Conservation (phyloP, 768 basidiomycete genomes). For the Leccinellum luteum region DNA sequence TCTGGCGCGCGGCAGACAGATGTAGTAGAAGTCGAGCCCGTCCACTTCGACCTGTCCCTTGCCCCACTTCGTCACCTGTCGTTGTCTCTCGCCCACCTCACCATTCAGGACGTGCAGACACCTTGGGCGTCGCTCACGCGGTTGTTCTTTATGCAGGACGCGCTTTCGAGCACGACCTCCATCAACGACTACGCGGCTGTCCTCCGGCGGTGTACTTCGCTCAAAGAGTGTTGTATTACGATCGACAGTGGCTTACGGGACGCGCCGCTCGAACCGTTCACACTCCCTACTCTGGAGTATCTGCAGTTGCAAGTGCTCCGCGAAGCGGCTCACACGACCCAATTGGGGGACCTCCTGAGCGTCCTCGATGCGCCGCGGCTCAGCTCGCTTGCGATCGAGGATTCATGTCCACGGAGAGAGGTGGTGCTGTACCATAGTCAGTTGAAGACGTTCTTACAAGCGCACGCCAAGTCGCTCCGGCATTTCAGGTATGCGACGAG, state of each 20-base stretch:
- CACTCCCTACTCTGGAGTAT: slow-evolving; percentile 18
- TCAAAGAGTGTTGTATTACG: slow-evolving; percentile 20
- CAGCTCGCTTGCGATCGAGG: slow-evolving; percentile 15
- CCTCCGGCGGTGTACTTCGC: slow-evolving; percentile 20
- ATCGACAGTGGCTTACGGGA: slow-evolving; percentile 12
- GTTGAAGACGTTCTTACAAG: slow-evolving; percentile 18
- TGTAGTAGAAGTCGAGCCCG: not conserved
- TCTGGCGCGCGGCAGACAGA: slow-evolving; percentile 1
- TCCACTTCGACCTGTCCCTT: slow-evolving; percentile 13
- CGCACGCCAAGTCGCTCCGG: slow-evolving; percentile 10
- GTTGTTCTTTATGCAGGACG: slow-evolving; percentile 25
- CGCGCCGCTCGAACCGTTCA: slow-evolving; percentile 8
- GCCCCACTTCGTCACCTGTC: slow-evolving; percentile 15
- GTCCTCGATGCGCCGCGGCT: slow-evolving; percentile 18
- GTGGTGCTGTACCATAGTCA: slow-evolving; percentile 9
- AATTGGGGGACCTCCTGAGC: slow-evolving; percentile 16
- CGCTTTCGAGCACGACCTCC: slow-evolving; percentile 17
- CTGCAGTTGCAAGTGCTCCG: slow-evolving; percentile 17
- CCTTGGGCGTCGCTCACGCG: slow-evolving; percentile 21
- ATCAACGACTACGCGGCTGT: slow-evolving; percentile 20
- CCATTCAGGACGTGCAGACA: slow-evolving; percentile 12
- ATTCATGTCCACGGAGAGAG: slow-evolving; percentile 14
- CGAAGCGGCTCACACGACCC: slow-evolving; percentile 16
- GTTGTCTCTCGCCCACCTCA: slow-evolving; percentile 21
- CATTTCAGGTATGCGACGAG: slow-evolving; percentile 15